phyloP scores from a whole-genome alignment of 257 asterid genomes.

The Salvia hispanica region DNA sequence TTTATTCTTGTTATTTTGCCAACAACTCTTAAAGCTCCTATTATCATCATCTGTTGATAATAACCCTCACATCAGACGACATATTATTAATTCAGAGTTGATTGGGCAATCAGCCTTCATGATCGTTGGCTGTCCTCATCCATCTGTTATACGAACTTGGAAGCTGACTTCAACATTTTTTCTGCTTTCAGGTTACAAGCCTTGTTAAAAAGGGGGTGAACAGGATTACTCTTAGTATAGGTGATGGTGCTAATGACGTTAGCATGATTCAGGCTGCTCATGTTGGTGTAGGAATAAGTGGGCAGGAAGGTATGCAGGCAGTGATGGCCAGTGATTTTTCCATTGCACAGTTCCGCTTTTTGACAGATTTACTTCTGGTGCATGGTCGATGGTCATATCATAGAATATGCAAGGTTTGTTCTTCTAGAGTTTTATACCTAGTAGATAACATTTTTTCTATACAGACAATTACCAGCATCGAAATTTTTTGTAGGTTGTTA shows the following conservation, averaged over 20 bases:
- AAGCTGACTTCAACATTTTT: conserved; percentile 26
- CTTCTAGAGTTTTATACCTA: conserved; percentile 20
- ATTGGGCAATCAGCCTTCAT: conserved; percentile 5
- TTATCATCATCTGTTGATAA: too few relatives aligned
- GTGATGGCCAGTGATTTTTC: conserved; percentile 99
- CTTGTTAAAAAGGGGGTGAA: conserved; percentile 94
- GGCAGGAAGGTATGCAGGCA: conserved; percentile 99
- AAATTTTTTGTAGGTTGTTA: conserved; percentile 73
- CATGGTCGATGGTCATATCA: conserved; percentile 99
- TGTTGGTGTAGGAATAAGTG: conserved; percentile 99
- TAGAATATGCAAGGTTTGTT: conserved; percentile 93
- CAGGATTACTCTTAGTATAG: conserved; percentile 93
- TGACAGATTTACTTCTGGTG: conserved; percentile 93
- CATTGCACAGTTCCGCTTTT: conserved; percentile 95
- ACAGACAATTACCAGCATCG: conserved; percentile 18
- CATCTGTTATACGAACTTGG: not conserved
- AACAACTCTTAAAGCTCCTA: not conserved
- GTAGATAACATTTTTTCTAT: conserved; percentile 24
- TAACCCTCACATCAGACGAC: too few relatives aligned
- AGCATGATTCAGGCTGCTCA: conserved; percentile 99
- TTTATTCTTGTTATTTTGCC: not conserved
- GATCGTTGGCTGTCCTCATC: conserved; percentile 19
- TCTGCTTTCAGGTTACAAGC: conserved; percentile 84
- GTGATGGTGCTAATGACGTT: conserved; percentile 99
- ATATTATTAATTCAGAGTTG: not conserved